These are phyloP conservation scores for Pyrenophora tritici-repentis DNA, from an alignment of 2,329 filamentous ascomycete species.

Conservation along the genomic window DNA sequence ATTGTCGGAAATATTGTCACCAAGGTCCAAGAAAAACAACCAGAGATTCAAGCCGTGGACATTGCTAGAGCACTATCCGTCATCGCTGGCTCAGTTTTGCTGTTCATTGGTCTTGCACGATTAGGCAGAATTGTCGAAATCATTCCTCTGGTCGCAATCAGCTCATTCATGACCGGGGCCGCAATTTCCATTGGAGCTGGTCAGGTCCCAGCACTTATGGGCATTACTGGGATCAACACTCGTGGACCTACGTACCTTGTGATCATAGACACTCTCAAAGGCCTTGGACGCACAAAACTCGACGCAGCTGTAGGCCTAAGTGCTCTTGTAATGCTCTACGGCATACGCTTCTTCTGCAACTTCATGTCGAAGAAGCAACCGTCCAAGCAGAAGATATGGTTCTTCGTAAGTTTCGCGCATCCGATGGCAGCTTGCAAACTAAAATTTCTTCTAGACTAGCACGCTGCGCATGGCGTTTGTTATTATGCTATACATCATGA, in stretches of 20 bases:
- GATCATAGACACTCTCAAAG: slow-evolving; percentile 81
- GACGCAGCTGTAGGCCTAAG: slow-evolving; percentile 88
- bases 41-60: slow-evolving; percentile 46
- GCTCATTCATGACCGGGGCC: slow-evolving; percentile 97
- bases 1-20: slow-evolving; percentile 82
- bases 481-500: slow-evolving; percentile 87
- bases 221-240: slow-evolving; percentile 74
- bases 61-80: slow-evolving; percentile 82
- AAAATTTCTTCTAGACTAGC: slow-evolving; percentile 77
- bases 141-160: slow-evolving; percentile 87
- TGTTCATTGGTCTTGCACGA: slow-evolving; percentile 77
- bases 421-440: slow-evolving; percentile 35
- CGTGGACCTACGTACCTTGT: slow-evolving; percentile 80
- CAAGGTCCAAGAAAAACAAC: slow-evolving; percentile 60
- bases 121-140: slow-evolving; percentile 92
- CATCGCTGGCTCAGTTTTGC: slow-evolving; percentile 77
- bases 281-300: slow-evolving; percentile 68
- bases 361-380: slow-evolving; percentile 71
- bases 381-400: slow-evolving; percentile 75
- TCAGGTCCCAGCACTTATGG: slow-evolving; percentile 81
- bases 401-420: slow-evolving; percentile 62
- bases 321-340: slow-evolving; percentile 77
- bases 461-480: slow-evolving; percentile 90
- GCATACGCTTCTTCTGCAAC: slow-evolving; percentile 12
- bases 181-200: slow-evolving; percentile 86